phyloP scores from a whole-genome alignment of 2,329 filamentous ascomycete genomes.

The Monilinia aucupariae region DNA sequence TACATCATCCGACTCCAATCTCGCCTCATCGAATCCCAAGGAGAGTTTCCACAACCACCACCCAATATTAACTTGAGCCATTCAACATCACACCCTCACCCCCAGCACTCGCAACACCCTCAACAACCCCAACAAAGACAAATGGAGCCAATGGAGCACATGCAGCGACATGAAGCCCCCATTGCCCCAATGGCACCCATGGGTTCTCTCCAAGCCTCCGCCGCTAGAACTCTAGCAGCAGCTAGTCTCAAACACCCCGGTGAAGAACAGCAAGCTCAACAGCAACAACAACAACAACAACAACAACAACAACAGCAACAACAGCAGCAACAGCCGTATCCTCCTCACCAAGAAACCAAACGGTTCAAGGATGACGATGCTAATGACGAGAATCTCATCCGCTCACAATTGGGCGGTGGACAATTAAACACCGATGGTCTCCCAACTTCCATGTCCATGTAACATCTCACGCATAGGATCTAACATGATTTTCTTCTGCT shows the following conservation, averaged over 20 bases:
- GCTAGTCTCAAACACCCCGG: conserved; percentile 32
- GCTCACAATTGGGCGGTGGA: conserved; percentile 43
- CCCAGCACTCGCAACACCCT: conserved; percentile 28
- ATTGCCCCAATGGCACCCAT: conserved; percentile 36
- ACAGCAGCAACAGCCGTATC: conserved; percentile 17
- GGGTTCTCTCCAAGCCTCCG: conserved; percentile 35
- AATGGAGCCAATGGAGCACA: conserved; percentile 26
- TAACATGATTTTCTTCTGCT: conserved; percentile 6
- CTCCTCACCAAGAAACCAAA: conserved; percentile 23
- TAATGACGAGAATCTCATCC: conserved; percentile 51
- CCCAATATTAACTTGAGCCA: conserved; percentile 67
- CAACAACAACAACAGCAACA: conserved; percentile 24
- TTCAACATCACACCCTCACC: conserved; percentile 50
- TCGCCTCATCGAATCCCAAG: conserved; percentile 73
- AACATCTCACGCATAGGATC: conserved; percentile 13
- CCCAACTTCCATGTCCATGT: conserved; percentile 25
- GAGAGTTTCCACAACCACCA: conserved; percentile 79
- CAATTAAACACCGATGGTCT: conserved; percentile 34
- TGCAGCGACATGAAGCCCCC: conserved; percentile 26
- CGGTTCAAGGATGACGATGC: conserved; percentile 39
- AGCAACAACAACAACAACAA: conserved; percentile 24
- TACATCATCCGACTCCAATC: conserved; percentile 90
- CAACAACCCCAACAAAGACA: conserved; percentile 30
- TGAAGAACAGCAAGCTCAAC: conserved; percentile 22
- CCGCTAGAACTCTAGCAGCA: conserved; percentile 35